phyloP scores from a whole-genome alignment of 257 asterid genomes.

The Solanum tarijense region DNA sequence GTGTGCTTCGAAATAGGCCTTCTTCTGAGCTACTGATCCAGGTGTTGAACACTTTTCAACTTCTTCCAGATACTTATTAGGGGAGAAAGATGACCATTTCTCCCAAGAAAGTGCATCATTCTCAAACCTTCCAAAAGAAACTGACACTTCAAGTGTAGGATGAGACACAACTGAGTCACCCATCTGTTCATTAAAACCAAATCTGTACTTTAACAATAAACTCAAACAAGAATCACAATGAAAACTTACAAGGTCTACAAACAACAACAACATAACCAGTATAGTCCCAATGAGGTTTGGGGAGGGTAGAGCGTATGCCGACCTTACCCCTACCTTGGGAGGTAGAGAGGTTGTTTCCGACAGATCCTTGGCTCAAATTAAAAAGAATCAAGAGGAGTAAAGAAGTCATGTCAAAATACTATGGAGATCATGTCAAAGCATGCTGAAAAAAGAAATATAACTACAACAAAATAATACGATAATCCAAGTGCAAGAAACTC shows the following conservation, averaged over 20 bases:
- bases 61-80: constrained; percentile 89
- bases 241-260: constrained; percentile 5
- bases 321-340: not conserved
- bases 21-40: constrained; percentile 89
- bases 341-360: not conserved
- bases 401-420: not conserved
- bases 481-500: not conserved
- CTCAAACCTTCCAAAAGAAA: constrained; percentile 87
- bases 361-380: not conserved
- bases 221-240: constrained; percentile 7
- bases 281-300: not conserved
- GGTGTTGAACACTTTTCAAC: constrained; percentile 79
- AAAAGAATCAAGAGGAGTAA: not conserved
- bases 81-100: constrained; percentile 90
- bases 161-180: constrained; percentile 41
- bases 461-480: not conserved
- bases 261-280: not conserved
- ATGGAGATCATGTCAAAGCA: not conserved
- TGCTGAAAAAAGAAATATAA: not conserved
- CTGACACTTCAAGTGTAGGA: constrained; percentile 63
- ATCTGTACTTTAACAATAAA: constrained; percentile 7
- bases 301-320: not conserved
- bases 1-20: constrained; percentile 94
- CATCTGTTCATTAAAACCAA: constrained; percentile 54
- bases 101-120: constrained; percentile 87